Base-by-base conservation (phyloP, 2,329 filamentous ascomycete genomes). In the Chrysosphaeria jannelii region DNA sequence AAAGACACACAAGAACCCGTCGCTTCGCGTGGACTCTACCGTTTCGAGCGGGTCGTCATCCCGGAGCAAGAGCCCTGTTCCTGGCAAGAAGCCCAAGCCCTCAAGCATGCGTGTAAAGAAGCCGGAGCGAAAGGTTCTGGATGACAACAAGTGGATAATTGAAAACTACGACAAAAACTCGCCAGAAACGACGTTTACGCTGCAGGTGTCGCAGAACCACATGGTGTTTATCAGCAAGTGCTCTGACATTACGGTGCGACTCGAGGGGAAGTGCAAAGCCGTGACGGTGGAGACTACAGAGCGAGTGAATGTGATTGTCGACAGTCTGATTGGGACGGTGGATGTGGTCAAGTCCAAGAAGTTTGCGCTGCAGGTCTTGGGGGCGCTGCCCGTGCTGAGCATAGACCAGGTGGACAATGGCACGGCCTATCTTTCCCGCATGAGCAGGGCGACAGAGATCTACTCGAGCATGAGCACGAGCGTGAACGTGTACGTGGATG, bases 1-100 rank as follows among this genome's bases (percentile, higher is more conserved):
- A 44, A 91, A 91, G 81, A 97, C 85, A 29, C 85, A 97, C 48
- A 93, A 93, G 53, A 97, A 97, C 46, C 85, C 85, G 9, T 62
- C 66, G 26, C 53, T 97, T 27, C 67, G 85, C 30, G 59, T 72
- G 13, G 52, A 53, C 29, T 70, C 72, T 8, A 57, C 61, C 2
- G 74, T 81, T 3, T 54, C 71, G 14, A 58, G 55, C 12, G 54
- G 52, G 28, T 50, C 10, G 21, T 1, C 13, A 14, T 6, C 42
- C 46, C 58, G 74, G 23, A 64, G 59, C 27, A 89, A 85, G 55
- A 88, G 74, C 31, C 79, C 78, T 2, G 71, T 74, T 10, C 85
- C 85, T 2, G 71, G 66, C 33, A 81, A 76, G 46, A 79, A 78
- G 45, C 69, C 71, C 24, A 81, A 81, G 49, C 74, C 74, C 3